Evolutionary conservation across 2,329 filamentous ascomycete species (phyloP).

Genomic region (Knufia petricola): DNA sequence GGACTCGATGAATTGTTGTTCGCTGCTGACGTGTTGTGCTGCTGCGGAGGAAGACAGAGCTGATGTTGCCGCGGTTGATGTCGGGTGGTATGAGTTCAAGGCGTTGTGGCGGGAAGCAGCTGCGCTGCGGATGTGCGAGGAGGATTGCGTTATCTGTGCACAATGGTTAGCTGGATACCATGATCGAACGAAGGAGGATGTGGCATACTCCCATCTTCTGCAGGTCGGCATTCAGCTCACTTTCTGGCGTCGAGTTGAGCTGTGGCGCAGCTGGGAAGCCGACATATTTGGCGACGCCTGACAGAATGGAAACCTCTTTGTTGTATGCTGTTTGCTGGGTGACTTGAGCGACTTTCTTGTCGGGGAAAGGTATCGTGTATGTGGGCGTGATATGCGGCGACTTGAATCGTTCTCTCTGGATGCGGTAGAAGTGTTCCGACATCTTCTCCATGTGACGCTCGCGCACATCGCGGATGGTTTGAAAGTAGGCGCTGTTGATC

Average conservation of each 20-base stretch:
- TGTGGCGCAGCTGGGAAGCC: constrained; percentile 93
- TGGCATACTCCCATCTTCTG: constrained; percentile 74
- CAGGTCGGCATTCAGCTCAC: constrained; percentile 77
- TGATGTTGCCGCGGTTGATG: constrained; percentile 1
- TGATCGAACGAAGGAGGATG: not conserved
- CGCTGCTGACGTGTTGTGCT: constrained; percentile 33
- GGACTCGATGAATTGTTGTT: constrained; percentile 78
- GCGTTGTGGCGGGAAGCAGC: not conserved
- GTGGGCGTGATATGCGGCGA: constrained; percentile 69
- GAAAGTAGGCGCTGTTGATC: constrained; percentile 82
- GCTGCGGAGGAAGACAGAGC: constrained; percentile 11
- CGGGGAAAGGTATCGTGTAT: constrained; percentile 71
- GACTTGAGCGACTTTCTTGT: constrained; percentile 65
- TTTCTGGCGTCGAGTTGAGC: constrained; percentile 59
- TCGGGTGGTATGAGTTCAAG: not conserved
- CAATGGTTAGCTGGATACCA: not conserved
- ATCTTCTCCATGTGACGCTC: constrained; percentile 71
- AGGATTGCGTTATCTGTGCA: not conserved
- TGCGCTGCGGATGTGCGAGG: not conserved
- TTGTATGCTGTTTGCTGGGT: constrained; percentile 86
- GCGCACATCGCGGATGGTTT: constrained; percentile 71
- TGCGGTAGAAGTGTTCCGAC: constrained; percentile 83
- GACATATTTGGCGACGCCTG: constrained; percentile 86
- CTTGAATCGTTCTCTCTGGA: constrained; percentile 78
- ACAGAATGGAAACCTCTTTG: constrained; percentile 81